These are phyloP conservation scores for Wickerhamomyces strasburgensis DNA, from an alignment of 805 yeast genomes.

Conservation along the genomic window DNA sequence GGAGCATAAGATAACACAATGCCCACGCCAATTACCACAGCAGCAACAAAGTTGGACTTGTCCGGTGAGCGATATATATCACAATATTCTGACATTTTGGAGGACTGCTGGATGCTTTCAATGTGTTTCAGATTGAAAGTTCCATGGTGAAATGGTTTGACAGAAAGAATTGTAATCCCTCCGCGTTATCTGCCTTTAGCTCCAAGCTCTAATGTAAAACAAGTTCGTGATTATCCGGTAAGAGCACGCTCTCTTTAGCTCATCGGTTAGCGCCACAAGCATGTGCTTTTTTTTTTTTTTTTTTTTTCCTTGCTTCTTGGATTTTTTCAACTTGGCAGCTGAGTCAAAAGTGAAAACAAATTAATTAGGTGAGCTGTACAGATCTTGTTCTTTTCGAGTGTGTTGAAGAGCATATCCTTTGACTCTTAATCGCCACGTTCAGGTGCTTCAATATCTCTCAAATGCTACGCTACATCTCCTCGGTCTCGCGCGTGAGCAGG, in stretches of 20 bases:
- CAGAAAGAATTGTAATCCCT: too few species aligned
- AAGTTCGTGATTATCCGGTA: too few species aligned
- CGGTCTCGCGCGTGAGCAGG: slow-evolving; percentile 15
- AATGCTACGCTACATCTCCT: slow-evolving; percentile 11
- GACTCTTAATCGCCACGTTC: too few species aligned
- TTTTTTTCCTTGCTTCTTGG: too few species aligned
- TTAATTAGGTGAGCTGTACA: too few species aligned
- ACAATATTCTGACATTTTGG: slow-evolving; percentile 2
- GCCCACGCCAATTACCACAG: slow-evolving; percentile 55
- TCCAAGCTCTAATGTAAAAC: too few species aligned
- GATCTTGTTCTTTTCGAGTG: too few species aligned
- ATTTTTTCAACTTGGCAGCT: slow-evolving; percentile 1
- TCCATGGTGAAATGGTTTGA: too few species aligned
- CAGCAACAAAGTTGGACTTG: slow-evolving; percentile 40
- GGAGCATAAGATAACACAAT: slow-evolving; percentile 71
- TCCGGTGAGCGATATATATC: slow-evolving; percentile 39
- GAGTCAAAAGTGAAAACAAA: slow-evolving; percentile 1
- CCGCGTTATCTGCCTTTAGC: too few species aligned
- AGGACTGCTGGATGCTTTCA: neutral
- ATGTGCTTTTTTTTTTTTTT: too few species aligned
- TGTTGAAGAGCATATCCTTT: too few species aligned
- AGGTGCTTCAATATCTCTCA: neutral
- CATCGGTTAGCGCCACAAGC: slow-evolving; percentile 6
- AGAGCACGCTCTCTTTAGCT: neutral
- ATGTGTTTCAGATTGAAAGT: too few species aligned